phyloP scores from a whole-genome alignment of 129 eudicot genomes.

The Centella asiatica region DNA sequence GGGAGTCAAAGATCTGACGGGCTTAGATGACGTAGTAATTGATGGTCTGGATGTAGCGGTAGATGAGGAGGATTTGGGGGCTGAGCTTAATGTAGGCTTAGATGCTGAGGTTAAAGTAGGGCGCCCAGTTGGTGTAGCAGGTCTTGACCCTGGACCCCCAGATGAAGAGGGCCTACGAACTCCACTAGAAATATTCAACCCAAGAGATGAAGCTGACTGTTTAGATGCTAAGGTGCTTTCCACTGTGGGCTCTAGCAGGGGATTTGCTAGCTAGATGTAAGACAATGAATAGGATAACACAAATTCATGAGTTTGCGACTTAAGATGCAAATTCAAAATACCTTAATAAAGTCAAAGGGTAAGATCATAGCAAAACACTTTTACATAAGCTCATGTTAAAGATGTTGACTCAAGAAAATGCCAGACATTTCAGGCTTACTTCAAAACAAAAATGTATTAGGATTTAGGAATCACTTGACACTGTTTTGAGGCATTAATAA shows the following conservation, averaged over 20 bases:
- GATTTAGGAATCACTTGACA: too few relatives aligned
- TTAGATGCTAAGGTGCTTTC: conserved; percentile 47
- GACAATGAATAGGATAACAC: conserved; percentile 14
- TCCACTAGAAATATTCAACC: conserved; percentile 37
- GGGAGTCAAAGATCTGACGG: conserved; percentile 70
- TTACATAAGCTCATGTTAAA: not conserved
- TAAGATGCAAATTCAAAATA: not conserved
- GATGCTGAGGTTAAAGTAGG: conserved; percentile 44
- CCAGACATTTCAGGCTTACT: not conserved
- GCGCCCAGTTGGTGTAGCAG: conserved; percentile 76
- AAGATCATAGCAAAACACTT: too few relatives aligned
- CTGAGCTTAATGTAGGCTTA: conserved; percentile 25
- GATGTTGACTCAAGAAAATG: not conserved
- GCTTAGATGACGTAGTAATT: conserved; percentile 21
- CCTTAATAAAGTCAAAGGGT: not conserved
- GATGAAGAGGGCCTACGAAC: conserved; percentile 71
- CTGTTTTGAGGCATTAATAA: too few relatives aligned
- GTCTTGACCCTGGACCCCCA: conserved; percentile 65
- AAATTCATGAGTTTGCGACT: conserved; percentile 3
- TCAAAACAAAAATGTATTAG: too few relatives aligned
- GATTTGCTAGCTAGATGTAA: conserved; percentile 53
- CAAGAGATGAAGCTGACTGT: conserved; percentile 52
- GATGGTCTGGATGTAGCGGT: conserved; percentile 34
- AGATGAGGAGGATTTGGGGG: conserved; percentile 43
- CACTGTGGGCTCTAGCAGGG: conserved; percentile 48